Percentiles rank a stretch among this genome's conserved stretches.
These are phyloP conservation scores for Gracilaria domingensis DNA, from an alignment of 23 red algal genomes.

Conservation along the genomic window DNA sequence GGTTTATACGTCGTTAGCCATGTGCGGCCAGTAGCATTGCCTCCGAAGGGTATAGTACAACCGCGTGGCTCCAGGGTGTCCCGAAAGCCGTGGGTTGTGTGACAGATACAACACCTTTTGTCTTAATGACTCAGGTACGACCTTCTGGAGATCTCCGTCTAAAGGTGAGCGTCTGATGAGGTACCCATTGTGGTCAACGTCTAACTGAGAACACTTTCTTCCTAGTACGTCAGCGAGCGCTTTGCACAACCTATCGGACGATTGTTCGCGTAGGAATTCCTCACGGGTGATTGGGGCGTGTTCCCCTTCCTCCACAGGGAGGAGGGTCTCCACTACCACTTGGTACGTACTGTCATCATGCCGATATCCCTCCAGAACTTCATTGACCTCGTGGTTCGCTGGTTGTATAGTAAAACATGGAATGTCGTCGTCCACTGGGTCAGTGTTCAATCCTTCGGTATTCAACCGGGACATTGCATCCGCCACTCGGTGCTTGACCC, in stretches of 20 bases:
- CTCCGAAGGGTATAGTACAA: slow-evolving; percentile 41
- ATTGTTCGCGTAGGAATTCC: slow-evolving; percentile 14
- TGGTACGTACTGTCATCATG: too few relatives aligned
- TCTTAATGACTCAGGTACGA: background rate
- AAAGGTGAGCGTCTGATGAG: background rate
- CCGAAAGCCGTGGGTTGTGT: background rate
- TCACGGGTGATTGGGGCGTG: too few relatives aligned
- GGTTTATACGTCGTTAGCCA: slow-evolving; percentile 39
- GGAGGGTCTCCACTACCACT: too few relatives aligned
- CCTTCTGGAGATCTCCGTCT: background rate
- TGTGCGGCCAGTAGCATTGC: slow-evolving; percentile 23
- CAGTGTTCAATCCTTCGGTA: slow-evolving; percentile 21
- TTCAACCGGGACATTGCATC: slow-evolving; percentile 21
- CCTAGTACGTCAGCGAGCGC: too few relatives aligned
- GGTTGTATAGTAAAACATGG: slow-evolving; percentile 29
- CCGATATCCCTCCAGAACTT: too few relatives aligned
- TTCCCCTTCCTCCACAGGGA: too few relatives aligned
- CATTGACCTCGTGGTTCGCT: too few relatives aligned
- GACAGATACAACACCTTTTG: background rate
- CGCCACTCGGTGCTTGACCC: background rate
- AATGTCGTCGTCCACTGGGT: background rate
- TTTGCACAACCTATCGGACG: slow-evolving; percentile 15
- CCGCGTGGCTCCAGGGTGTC: slow-evolving; percentile 26
- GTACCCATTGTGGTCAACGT: background rate
- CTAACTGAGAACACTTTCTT: background rate